A percentile compares a stretch with the other conserved stretches of the same genome.
Evolutionary conservation across 2,329 filamentous ascomycete genomes (phyloP).

Genomic region (Metarhizium rileyi): DNA sequence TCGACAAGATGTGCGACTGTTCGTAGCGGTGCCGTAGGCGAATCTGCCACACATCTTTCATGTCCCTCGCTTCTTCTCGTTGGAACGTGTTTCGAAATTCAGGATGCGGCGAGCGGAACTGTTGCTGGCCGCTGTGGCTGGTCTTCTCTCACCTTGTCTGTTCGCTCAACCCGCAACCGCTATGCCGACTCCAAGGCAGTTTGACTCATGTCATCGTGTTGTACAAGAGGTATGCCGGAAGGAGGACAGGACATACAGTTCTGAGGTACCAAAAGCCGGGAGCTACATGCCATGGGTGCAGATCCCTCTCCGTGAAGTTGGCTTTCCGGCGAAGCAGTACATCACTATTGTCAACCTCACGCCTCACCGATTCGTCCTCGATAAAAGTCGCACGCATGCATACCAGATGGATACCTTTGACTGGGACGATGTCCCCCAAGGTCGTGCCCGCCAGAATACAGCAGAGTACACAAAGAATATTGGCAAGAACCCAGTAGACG

Average conservation of each 20-base stretch:
- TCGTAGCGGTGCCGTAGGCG: not conserved
- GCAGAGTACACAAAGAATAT: conserved; percentile 16
- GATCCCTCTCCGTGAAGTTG: conserved; percentile 2
- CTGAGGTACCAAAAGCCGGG: not conserved
- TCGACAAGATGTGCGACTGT: not conserved
- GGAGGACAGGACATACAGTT: conserved; percentile 7
- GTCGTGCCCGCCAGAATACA: conserved; percentile 20
- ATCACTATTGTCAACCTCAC: conserved; percentile 26
- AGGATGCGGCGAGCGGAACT: not conserved
- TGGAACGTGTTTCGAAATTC: not conserved
- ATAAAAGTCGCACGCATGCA: conserved; percentile 16
- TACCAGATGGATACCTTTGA: conserved; percentile 23
- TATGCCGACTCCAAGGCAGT: not conserved
- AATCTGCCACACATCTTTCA: not conserved
- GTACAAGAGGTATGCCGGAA: conserved; percentile 3
- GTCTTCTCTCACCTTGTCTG: not conserved
- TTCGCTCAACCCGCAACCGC: not conserved
- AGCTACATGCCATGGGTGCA: conserved; percentile 8
- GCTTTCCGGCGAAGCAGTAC: conserved; percentile 15
- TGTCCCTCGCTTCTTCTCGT: not conserved
- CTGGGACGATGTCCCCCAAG: conserved; percentile 23
- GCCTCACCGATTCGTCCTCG: conserved; percentile 19
- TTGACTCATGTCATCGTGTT: not conserved
- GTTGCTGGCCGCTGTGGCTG: not conserved
- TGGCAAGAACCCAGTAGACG: conserved; percentile 12